Evolutionary conservation across 257 asterid species (phyloP).

Genomic region (Agastache rugosa): DNA sequence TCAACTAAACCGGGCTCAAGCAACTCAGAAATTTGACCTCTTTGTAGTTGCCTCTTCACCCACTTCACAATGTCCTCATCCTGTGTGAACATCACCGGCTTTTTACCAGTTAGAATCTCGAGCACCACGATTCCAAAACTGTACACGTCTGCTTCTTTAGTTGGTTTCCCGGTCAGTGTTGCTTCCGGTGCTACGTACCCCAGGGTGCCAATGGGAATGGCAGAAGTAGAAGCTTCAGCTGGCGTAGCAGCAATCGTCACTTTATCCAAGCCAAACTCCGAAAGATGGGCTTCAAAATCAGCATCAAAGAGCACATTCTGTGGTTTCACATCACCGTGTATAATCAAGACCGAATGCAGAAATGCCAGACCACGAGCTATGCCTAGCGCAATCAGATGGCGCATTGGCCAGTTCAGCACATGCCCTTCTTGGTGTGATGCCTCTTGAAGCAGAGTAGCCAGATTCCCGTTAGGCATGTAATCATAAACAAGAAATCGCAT

Average conservation of each 20-base stretch:
- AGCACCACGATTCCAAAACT: slow-evolving; percentile 77
- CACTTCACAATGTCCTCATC: slow-evolving; percentile 90
- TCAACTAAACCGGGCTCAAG: slow-evolving; percentile 80
- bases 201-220: slow-evolving; percentile 61
- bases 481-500: slow-evolving; percentile 71
- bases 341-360: slow-evolving; percentile 59
- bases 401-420: slow-evolving; percentile 92
- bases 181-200: slow-evolving; percentile 83
- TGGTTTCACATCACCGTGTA: slow-evolving; percentile 77
- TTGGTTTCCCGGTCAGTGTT: slow-evolving; percentile 55
- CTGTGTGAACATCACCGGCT: slow-evolving; percentile 76
- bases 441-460: slow-evolving; percentile 78
- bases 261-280: slow-evolving; percentile 77
- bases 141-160: slow-evolving; percentile 69
- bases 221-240: slow-evolving; percentile 66
- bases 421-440: slow-evolving; percentile 94
- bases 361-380: slow-evolving; percentile 80
- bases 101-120: slow-evolving; percentile 76
- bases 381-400: slow-evolving; percentile 84
- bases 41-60: slow-evolving; percentile 81
- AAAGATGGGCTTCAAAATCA: slow-evolving; percentile 85
- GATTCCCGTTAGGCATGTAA: slow-evolving; percentile 89
- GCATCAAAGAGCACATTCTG: slow-evolving; percentile 87
- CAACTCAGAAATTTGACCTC: slow-evolving; percentile 70
- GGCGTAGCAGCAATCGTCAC: slow-evolving; percentile 49